Evolutionary conservation across 1,139 yeast species (phyloP).

Genomic region (Geotrichum klebahnii): DNA sequence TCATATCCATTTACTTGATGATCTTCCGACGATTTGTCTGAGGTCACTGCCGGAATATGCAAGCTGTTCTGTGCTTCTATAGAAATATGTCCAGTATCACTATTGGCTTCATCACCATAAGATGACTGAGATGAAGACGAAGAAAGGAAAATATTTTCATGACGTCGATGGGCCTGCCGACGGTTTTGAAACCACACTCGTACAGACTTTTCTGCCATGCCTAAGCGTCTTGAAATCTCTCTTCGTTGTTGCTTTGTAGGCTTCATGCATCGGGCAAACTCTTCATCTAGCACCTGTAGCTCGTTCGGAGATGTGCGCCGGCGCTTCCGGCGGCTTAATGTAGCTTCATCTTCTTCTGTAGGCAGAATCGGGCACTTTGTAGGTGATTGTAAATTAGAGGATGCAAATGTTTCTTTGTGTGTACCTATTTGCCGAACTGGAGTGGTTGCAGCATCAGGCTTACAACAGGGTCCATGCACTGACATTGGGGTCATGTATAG

Average conservation of each 20-base stretch:
- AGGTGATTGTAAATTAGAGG: too few species aligned
- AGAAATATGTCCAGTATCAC: constrained; percentile 9
- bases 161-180: constrained; percentile 75
- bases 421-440: too few species aligned
- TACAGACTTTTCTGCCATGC: constrained; percentile 94
- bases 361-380: too few species aligned
- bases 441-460: too few species aligned
- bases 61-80: too few species aligned
- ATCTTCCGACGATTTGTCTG: too few species aligned
- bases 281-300: constrained; percentile 70
- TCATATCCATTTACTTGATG: too few species aligned
- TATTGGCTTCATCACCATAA: constrained; percentile 3
- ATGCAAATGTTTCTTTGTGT: too few species aligned
- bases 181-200: constrained; percentile 98
- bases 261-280: constrained; percentile 70
- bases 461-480: too few species aligned
- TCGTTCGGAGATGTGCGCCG: constrained; percentile 92
- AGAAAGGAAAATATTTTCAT: constrained; percentile 1
- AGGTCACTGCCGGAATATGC: too few species aligned
- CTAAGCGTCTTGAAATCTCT: constrained; percentile 70
- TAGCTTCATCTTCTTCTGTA: too few species aligned
- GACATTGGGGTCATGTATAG: too few species aligned
- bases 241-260: constrained; percentile 75
- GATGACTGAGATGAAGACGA: background rate
- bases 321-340: constrained; percentile 88